These are phyloP conservation scores for Thermothielavioides terrestris DNA, from an alignment of 495 filamentous ascomycete species.

Conservation along the genomic window DNA sequence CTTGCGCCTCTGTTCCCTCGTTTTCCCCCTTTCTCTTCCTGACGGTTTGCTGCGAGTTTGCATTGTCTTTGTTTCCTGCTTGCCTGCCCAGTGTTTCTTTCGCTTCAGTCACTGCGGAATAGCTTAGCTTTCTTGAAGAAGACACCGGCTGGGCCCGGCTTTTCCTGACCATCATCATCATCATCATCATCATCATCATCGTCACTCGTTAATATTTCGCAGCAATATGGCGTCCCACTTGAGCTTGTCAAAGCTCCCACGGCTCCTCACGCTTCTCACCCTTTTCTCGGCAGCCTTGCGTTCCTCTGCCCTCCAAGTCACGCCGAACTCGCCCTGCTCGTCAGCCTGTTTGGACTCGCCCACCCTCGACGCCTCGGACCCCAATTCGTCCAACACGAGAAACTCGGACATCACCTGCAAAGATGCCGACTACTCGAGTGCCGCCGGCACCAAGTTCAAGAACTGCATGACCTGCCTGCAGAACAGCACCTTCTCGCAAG, in stretches of 20 bases:
- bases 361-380: constrained; percentile 33
- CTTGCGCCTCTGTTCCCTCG: background rate
- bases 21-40: background rate
- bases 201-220: background rate
- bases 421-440: constrained; percentile 31
- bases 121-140: too few relatives aligned
- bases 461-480: constrained; percentile 44
- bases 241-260: too few relatives aligned
- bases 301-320: constrained; percentile 36
- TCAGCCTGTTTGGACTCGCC: constrained; percentile 35
- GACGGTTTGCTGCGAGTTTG: background rate
- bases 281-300: constrained; percentile 19
- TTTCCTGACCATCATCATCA: too few relatives aligned
- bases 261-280: constrained; percentile 14
- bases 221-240: constrained; percentile 19
- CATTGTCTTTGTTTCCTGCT: too few relatives aligned
- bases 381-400: constrained; percentile 35
- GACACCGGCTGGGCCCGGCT: constrained; percentile 19
- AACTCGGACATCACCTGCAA: constrained; percentile 39
- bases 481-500: constrained; percentile 37
- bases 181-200: too few relatives aligned
- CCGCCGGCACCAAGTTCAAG: constrained; percentile 38
- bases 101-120: too few relatives aligned
- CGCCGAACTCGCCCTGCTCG: constrained; percentile 45
- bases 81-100: background rate